A percentile compares a stretch with the other conserved stretches of the same genome.
phyloP scores from a whole-genome alignment of 345 rosid species.

The Jatropha curcas region DNA sequence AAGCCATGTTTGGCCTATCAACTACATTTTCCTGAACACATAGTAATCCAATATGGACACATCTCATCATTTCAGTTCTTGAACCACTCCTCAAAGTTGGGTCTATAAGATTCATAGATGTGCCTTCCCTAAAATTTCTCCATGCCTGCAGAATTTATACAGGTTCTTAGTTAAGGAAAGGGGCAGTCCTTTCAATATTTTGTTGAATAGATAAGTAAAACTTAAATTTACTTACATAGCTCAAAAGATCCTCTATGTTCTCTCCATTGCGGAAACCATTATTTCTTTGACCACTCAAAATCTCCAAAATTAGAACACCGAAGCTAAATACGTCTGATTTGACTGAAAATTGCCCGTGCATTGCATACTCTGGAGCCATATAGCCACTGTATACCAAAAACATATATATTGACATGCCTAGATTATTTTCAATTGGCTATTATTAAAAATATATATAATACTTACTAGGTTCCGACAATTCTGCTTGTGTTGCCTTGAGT shows the following conservation, averaged over 20 bases:
- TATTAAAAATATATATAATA: background rate
- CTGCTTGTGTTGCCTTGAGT: conserved; percentile 34
- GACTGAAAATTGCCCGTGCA: background rate
- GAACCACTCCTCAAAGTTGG: conserved; percentile 4
- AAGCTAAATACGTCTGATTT: conserved; percentile 22
- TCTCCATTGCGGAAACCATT: background rate
- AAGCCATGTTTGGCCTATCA: background rate
- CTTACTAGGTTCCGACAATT: conserved; percentile 36
- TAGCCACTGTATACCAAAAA: conserved; percentile 18
- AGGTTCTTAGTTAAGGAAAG: too few relatives aligned
- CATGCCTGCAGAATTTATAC: conserved; percentile 28
- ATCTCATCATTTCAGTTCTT: background rate
- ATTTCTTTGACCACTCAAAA: conserved; percentile 22
- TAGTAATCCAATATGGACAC: too few relatives aligned
- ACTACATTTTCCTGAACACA: too few relatives aligned
- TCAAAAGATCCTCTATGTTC: conserved; percentile 8
- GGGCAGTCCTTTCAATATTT: background rate
- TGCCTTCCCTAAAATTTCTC: conserved; percentile 25
- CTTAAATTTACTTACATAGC: conserved; percentile 16
- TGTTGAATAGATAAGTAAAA: background rate
- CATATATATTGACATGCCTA: background rate
- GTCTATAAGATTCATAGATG: conserved; percentile 10
- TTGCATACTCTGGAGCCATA: conserved; percentile 30
- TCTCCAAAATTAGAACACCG: conserved; percentile 31
- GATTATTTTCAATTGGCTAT: background rate